Evolutionary conservation across 164 flowering plant species (phyloP), one percentile per base, ranked within the genome.

Genomic region (Liriodendron chinense): DNA sequence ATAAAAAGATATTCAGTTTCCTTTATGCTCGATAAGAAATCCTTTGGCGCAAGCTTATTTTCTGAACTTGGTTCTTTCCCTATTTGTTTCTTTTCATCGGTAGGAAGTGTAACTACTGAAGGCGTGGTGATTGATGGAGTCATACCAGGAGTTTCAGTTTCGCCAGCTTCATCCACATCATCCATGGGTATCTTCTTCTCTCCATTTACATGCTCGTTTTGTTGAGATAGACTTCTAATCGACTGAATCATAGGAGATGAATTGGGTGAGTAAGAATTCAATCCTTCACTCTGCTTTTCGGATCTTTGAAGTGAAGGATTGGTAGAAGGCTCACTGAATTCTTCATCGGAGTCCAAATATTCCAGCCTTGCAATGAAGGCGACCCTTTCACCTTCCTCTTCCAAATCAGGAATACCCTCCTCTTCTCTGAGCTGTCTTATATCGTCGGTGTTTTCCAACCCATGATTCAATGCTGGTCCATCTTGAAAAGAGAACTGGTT

Each of bases 1-100:
- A 77, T 57, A 76, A 96, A 96, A n/a, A 91, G 90, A 79, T 26
- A 70, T 71, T 94, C 99, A 75, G 92, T 87, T n/a, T 94, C 96
- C 83, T 86, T 94, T 69, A 94, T 83, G 87, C 94, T 86, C 62
- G 89, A 82, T 67, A 87, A 74, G 76, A 96, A 90, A 79, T 94
- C 97, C 82, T 90, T 92, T 12, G 92, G 82, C 24, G 78, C 78
- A 79, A 82, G 82, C 70, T 85, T 88, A 80, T 80, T 85, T 68
- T 80, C 88, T 63, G 67, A 34, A 72, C 71, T 75, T 72, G 70
- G 75, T 72, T 84, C 90, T 70, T 89, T 84, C 10, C 61, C 75
- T 3, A 82, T 77, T 76, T 83, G 72, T 77, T 71, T 79, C 80
- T 80, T 84, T 61, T 66, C 77, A 67, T 81, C 84, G 75, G 73